These are phyloP conservation scores for Anisodus tanguticus DNA, from an alignment of 257 asterid genomes.

Conservation along the genomic window DNA sequence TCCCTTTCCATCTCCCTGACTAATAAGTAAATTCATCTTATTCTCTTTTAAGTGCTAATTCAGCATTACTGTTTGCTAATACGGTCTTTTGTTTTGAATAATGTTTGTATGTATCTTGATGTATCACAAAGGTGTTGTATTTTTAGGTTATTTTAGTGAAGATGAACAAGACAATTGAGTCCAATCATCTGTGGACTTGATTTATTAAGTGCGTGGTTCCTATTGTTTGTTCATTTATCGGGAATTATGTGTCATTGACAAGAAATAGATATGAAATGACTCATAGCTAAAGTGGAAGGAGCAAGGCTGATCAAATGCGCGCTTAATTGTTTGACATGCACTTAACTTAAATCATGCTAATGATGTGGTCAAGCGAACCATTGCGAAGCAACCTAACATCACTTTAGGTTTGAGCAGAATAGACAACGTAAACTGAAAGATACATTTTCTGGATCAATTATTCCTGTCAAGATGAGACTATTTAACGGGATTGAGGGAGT, in stretches of 20 bases:
- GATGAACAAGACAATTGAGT: not conserved
- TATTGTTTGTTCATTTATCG: not conserved
- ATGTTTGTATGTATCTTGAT: not conserved
- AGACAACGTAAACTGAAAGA: slow-evolving; percentile 15
- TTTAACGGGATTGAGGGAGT: not conserved
- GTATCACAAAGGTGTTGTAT: not conserved
- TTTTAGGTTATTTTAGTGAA: slow-evolving; percentile 13
- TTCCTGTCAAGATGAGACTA: not conserved
- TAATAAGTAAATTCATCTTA: not conserved
- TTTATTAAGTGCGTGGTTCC: not conserved
- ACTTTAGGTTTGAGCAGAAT: not conserved
- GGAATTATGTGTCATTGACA: not conserved
- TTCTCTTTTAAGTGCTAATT: not conserved
- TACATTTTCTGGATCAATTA: not conserved
- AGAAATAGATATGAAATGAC: slow-evolving; percentile 1
- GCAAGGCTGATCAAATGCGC: not conserved
- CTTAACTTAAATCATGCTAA: not conserved
- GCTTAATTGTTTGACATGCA: not conserved
- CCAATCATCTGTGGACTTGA: not conserved
- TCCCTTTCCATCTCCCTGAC: not conserved
- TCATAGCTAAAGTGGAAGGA: slow-evolving; percentile 5
- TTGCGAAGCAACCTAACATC: not conserved
- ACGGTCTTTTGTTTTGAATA: not conserved
- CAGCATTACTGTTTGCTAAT: not conserved
- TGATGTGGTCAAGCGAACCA: slow-evolving; percentile 1